phyloP scores from a whole-genome alignment of 202 grass and related monocot species.

The Panicum hallii region DNA sequence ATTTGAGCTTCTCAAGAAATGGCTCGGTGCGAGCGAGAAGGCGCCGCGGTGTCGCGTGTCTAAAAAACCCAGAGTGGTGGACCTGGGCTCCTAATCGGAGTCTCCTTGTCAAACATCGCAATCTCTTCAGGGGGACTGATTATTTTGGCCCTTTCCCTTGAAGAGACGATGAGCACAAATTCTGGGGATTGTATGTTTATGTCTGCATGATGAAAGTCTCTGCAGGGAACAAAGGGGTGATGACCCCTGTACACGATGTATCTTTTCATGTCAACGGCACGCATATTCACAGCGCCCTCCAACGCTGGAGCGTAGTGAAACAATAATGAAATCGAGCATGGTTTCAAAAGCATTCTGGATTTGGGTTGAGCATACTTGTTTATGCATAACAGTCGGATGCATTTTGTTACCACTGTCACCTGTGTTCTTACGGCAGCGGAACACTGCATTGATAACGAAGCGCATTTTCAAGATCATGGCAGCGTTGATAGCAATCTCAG shows the following conservation, averaged over 20 bases:
- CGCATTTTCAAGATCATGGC: not conserved
- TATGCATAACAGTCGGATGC: not conserved
- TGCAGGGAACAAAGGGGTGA: not conserved
- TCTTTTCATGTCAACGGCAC: not conserved
- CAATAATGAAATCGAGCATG: constrained; percentile 12
- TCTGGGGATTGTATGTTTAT: not conserved
- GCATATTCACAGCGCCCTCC: not conserved
- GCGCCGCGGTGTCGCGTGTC: not conserved
- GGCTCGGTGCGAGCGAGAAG: constrained; percentile 62
- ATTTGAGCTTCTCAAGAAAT: constrained; percentile 70
- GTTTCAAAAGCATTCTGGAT: constrained; percentile 8
- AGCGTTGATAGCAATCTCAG: not conserved
- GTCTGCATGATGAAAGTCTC: not conserved
- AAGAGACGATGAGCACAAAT: not conserved
- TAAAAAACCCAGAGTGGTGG: constrained; percentile 51
- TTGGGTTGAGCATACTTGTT: not conserved
- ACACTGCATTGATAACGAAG: not conserved
- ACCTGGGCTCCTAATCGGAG: not conserved
- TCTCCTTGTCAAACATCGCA: not conserved
- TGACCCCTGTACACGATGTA: not conserved
- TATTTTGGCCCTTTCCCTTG: constrained; percentile 38
- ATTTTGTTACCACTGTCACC: not conserved
- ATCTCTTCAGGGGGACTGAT: constrained; percentile 6
- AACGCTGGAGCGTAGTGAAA: not conserved
- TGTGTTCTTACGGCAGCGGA: not conserved